Conservation (phyloP, 2,329 filamentous ascomycete genomes). For the Penicillium psychrosexuale region DNA sequence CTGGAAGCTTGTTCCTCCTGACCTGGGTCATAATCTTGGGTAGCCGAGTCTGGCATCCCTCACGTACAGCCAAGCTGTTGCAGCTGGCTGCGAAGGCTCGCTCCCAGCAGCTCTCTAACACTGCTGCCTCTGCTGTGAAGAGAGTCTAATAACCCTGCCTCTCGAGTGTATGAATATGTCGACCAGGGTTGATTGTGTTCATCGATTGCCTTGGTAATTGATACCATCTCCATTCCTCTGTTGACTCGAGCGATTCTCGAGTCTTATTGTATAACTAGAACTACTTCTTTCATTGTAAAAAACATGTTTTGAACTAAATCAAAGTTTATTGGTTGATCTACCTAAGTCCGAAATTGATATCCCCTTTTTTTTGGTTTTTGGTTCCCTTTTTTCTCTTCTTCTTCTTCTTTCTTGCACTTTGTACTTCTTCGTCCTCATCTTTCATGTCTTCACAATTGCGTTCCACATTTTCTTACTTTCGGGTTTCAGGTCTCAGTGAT, state of each 20-base stretch:
- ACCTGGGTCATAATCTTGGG: slow-evolving; percentile 78
- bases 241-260: neutral
- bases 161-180: slow-evolving; percentile 18
- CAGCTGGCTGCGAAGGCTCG: slow-evolving; percentile 42
- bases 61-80: slow-evolving; percentile 60
- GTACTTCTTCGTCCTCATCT: neutral
- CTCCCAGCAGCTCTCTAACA: slow-evolving; percentile 25
- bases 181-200: slow-evolving; percentile 1
- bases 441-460: neutral
- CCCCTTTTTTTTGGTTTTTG: neutral
- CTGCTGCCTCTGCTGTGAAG: slow-evolving; percentile 25
- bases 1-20: slow-evolving; percentile 78
- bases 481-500: neutral
- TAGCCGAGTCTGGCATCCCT: slow-evolving; percentile 72
- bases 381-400: neutral
- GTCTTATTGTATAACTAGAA: slow-evolving; percentile 22
- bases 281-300: slow-evolving; percentile 1
- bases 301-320: neutral
- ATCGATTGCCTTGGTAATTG: slow-evolving; percentile 8
- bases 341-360: neutral
- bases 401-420: neutral
- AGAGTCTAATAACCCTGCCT: slow-evolving; percentile 6
- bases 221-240: slow-evolving; percentile 29
- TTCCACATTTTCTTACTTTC: neutral
- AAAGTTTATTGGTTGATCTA: slow-evolving; percentile 2